Percentiles rank a stretch among this genome's conserved stretches.
Conservation (phyloP, 2,329 filamentous ascomycete species). For the Beauveria brongniartii region DNA sequence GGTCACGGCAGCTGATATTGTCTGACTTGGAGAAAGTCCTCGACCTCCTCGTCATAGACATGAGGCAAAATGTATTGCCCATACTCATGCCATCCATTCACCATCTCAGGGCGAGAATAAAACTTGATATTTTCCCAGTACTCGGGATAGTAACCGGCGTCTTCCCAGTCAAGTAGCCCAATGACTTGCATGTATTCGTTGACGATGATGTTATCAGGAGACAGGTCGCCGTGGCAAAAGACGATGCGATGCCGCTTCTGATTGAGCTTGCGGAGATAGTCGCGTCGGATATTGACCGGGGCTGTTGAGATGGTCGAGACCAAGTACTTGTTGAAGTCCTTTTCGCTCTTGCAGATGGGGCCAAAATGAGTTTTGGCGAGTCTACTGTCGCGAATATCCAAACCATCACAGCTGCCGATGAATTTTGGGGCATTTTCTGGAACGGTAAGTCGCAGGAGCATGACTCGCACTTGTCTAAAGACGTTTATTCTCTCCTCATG, state of each 20-base stretch:
- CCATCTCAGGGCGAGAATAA: constrained; percentile 11
- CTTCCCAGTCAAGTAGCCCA: constrained; percentile 38
- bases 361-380: constrained; percentile 6
- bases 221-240: constrained; percentile 42
- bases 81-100: constrained; percentile 6
- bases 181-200: constrained; percentile 24
- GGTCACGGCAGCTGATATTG: background rate
- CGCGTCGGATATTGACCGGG: constrained; percentile 7
- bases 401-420: constrained; percentile 11
- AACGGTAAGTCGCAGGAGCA: background rate
- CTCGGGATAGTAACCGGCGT: constrained; percentile 35
- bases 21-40: background rate
- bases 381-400: constrained; percentile 14
- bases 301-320: background rate
- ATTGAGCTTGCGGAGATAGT: constrained; percentile 12
- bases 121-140: constrained; percentile 26
- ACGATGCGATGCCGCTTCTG: constrained; percentile 19
- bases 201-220: constrained; percentile 32
- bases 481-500: constrained; percentile 5
- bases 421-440: background rate
- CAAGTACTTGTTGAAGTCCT: constrained; percentile 15
- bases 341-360: constrained; percentile 10
- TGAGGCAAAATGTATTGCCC: constrained; percentile 5
- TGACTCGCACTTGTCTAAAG: constrained; percentile 2
- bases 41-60: constrained; percentile 1